A percentile compares a stretch with the other conserved stretches of the same genome.
Evolutionary conservation across 169 alveolate genomes (phyloP).

Genomic region (Plasmodium fragile): DNA sequence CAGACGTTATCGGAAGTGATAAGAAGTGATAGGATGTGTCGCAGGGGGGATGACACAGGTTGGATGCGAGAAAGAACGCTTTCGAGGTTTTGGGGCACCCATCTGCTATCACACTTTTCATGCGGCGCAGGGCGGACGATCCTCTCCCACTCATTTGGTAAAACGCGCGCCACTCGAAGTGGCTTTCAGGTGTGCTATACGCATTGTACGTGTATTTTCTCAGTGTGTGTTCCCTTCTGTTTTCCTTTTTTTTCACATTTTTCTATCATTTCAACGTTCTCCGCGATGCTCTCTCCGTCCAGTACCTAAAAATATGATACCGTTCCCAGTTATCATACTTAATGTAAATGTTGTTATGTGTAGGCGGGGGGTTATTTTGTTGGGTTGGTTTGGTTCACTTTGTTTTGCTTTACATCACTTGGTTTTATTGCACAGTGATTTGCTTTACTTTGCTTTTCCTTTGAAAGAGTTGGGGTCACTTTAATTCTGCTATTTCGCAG

Average conservation of each 20-base stretch:
- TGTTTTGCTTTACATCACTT: not conserved
- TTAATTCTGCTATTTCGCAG: not conserved
- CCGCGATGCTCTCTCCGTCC: constrained; percentile 1
- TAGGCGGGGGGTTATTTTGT: not conserved
- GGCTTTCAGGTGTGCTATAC: not conserved
- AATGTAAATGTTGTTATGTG: not conserved
- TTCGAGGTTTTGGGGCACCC: not conserved
- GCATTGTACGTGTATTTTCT: not conserved
- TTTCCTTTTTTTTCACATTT: not conserved
- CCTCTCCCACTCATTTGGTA: not conserved
- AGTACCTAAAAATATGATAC: constrained; percentile 68
- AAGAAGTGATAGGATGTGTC: not conserved
- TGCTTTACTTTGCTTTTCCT: not conserved
- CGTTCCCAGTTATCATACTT: constrained; percentile 73
- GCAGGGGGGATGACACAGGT: not conserved
- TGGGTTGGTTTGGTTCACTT: not conserved
- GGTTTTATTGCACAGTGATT: not conserved
- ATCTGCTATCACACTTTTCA: not conserved
- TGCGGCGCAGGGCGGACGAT: not conserved
- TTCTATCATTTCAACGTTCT: not conserved
- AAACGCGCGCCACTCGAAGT: not conserved
- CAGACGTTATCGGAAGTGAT: not conserved
- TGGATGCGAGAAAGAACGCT: not conserved
- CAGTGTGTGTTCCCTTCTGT: not conserved
- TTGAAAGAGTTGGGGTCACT: not conserved